Evolutionary conservation across 202 grass and related monocot genomes (phyloP), one percentile per base, ranked within the genome.

Genomic region (Setaria italica): DNA sequence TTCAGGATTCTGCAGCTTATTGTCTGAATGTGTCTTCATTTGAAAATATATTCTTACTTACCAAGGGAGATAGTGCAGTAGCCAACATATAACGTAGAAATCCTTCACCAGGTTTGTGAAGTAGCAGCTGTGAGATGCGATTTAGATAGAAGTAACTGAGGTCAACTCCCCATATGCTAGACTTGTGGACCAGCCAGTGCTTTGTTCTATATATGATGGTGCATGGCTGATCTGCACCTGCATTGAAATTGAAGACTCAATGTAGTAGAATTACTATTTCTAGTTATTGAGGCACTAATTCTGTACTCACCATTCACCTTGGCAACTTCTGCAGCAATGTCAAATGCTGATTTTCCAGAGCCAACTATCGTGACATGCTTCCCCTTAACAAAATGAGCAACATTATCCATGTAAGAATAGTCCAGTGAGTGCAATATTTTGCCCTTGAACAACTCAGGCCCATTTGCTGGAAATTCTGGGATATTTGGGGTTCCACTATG

Each of bases 61-160:
- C 93, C 91, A 99, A 46, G 25, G 96, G 97, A 62, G 91, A 90
- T 34, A 94, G 78, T 34, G 86, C 70, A 77, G 90, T 85, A 67
- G 91, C 88, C 45, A 94, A 60, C 67, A 92, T 42, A 74, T 88
- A 86, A 33, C 76, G 75, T 11, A 99, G 62, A 78, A 96, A 86
- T 70, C 96, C 88, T 99, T 99, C 91, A 49, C 91, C 88, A 15
- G 96, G 96, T 78, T 99, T 99, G 45, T 94, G 93, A 90, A 99
- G 30, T 37, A 92, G 90, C 56, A 99, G 79, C 80, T 99, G 93
- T 1, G 91, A 92, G 67, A 99, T 92, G 45, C 96, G 93, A 74
- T 82, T 99, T 3, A 90, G 79, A 65, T 90, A 94, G 70, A 99
- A 94, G 60, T 80, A 94, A 71, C 78, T 84, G 25, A 95, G 81